These are phyloP conservation scores for Hamamelis virginiana DNA, from an alignment of 164 flowering plant genomes.

Conservation along the genomic window DNA sequence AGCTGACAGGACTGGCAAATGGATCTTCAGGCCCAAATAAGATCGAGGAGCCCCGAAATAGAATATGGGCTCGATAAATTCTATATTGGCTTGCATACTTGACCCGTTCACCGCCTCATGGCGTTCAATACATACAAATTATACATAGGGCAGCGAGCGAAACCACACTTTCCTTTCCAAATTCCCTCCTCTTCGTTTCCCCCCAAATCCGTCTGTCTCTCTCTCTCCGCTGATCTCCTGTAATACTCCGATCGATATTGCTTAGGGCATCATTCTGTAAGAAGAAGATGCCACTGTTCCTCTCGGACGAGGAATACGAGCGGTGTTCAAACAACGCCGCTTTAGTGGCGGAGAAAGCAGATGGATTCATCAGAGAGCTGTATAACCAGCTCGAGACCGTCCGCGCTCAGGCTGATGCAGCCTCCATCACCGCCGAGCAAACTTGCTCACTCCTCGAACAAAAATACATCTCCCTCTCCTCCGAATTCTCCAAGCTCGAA, in stretches of 20 bases:
- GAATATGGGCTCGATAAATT: too few relatives aligned
- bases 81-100: too few relatives aligned
- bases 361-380: slow-evolving; percentile 56
- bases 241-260: too few relatives aligned
- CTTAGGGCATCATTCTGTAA: too few relatives aligned
- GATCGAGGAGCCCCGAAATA: too few relatives aligned
- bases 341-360: slow-evolving; percentile 71
- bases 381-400: slow-evolving; percentile 58
- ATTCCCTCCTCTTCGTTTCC: too few relatives aligned
- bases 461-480: slow-evolving; percentile 70
- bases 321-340: slow-evolving; percentile 41
- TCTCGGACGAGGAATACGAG: slow-evolving; percentile 74
- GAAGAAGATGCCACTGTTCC: slow-evolving; percentile 69
- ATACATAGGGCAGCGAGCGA: too few relatives aligned
- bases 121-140: too few relatives aligned
- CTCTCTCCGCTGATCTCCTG: not conserved
- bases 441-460: slow-evolving; percentile 84
- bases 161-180: too few relatives aligned
- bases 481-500: slow-evolving; percentile 59
- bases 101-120: too few relatives aligned
- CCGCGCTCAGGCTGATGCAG: slow-evolving; percentile 77
- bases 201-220: not conserved
- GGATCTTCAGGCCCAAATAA: too few relatives aligned
- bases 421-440: slow-evolving; percentile 86
- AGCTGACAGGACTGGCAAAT: too few relatives aligned